Conservation (phyloP, 371 early-diverging fungal genomes). For the Dinochytrium kinnereticum region DNA sequence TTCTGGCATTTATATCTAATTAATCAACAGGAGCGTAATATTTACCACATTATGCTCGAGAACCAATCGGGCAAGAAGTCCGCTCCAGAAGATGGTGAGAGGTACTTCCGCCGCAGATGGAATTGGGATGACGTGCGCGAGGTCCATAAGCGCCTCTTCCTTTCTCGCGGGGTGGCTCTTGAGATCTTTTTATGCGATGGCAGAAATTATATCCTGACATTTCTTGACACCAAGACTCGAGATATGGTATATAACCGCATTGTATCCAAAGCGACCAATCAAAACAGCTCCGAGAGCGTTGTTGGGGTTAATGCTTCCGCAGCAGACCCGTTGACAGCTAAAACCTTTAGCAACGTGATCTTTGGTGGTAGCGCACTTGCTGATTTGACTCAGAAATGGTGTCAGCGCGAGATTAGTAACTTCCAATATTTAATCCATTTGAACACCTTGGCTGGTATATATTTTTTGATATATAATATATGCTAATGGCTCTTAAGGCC, state of each 20-base stretch:
- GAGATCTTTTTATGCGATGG: slow-evolving; percentile 82
- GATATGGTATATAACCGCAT: slow-evolving; percentile 73
- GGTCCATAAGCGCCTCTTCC: slow-evolving; percentile 72
- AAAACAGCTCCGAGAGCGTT: slow-evolving; percentile 55
- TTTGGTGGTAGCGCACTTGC: slow-evolving; percentile 71
- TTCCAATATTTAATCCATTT: slow-evolving; percentile 75
- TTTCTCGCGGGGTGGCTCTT: slow-evolving; percentile 76
- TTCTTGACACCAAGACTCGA: slow-evolving; percentile 62
- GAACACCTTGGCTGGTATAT: slow-evolving; percentile 70
- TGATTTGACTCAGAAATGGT: slow-evolving; percentile 73
- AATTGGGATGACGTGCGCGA: slow-evolving; percentile 72
- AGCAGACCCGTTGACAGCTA: slow-evolving; percentile 42
- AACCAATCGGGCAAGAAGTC: slow-evolving; percentile 59
- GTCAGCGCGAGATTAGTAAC: slow-evolving; percentile 72
- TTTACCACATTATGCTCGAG: slow-evolving; percentile 33
- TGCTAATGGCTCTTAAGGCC: background rate
- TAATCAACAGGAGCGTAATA: slow-evolving; percentile 67
- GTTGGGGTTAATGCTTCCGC: slow-evolving; percentile 48
- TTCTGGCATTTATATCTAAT: background rate
- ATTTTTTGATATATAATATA: background rate
- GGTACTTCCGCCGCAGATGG: slow-evolving; percentile 32
- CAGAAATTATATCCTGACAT: slow-evolving; percentile 72
- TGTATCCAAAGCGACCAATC: slow-evolving; percentile 58
- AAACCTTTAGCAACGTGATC: slow-evolving; percentile 36
- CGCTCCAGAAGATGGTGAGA: slow-evolving; percentile 54